Conservation (phyloP, 331 rosid species). For the Rosa hybrid region DNA sequence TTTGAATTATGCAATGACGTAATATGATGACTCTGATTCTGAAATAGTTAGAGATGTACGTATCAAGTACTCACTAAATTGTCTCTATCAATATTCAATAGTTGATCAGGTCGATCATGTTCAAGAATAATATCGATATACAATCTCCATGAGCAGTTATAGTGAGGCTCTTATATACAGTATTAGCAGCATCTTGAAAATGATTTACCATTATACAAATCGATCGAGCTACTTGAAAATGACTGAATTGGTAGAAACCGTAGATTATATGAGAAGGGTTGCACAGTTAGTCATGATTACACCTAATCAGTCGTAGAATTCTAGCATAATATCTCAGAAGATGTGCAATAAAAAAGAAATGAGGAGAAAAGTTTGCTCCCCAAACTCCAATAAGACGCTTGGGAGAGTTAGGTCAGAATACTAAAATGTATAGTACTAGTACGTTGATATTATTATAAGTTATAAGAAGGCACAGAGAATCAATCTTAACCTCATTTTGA, state of each 20-base stretch:
- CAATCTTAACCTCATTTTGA: constrained; percentile 32
- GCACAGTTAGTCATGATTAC: not conserved
- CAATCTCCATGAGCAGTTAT: too few species aligned
- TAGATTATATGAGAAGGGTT: not conserved
- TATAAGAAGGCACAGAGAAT: constrained; percentile 7
- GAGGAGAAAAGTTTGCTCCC: not conserved
- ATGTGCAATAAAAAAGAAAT: not conserved
- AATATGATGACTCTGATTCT: not conserved
- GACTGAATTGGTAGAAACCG: not conserved
- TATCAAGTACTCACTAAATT: not conserved
- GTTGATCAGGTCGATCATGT: too few species aligned
- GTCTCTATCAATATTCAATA: too few species aligned
- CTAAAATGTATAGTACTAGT: not conserved
- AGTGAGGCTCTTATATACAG: too few species aligned
- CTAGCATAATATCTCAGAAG: not conserved
- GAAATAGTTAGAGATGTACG: not conserved
- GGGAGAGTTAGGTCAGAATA: not conserved
- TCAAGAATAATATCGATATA: too few species aligned
- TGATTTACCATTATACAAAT: not conserved
- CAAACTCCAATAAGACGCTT: not conserved
- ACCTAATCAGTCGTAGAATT: not conserved
- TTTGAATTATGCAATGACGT: not conserved
- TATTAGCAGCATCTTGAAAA: too few species aligned
- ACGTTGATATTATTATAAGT: not conserved
- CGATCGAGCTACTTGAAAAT: not conserved